Conservation (phyloP, 495 filamentous ascomycete species). For the Annulohypoxylon stygium region DNA sequence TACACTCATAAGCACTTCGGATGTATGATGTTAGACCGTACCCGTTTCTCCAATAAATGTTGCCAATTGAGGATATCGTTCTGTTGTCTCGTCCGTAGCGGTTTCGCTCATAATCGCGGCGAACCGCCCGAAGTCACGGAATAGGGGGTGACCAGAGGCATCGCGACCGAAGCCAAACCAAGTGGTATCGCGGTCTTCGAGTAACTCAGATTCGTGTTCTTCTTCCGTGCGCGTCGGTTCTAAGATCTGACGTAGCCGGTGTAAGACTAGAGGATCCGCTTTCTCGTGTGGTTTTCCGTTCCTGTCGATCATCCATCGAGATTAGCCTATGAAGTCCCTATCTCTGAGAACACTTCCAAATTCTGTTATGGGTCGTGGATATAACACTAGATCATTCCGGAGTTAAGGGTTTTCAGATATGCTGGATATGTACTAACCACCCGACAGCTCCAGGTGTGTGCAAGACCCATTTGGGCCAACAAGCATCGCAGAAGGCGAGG, state of each 20-base stretch:
- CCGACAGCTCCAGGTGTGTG: conserved; percentile 53
- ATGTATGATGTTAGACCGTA: conserved; percentile 30
- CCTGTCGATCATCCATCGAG: conserved; percentile 52
- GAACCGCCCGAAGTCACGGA: conserved; percentile 58
- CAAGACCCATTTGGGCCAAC: conserved; percentile 55
- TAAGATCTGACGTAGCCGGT: conserved; percentile 51
- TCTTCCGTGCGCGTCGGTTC: conserved; percentile 44
- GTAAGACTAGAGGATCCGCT: conserved; percentile 46
- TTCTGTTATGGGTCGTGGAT: conserved; percentile 21
- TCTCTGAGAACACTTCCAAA: conserved; percentile 33
- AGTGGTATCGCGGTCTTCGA: conserved; percentile 59
- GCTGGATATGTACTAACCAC: conserved; percentile 43
- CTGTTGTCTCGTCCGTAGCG: conserved; percentile 40
- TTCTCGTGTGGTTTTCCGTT: conserved; percentile 53
- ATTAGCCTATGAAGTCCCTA: conserved; percentile 48
- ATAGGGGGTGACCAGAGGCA: conserved; percentile 49
- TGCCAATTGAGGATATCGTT: conserved; percentile 60
- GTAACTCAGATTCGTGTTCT: conserved; percentile 50
- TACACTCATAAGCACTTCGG: conserved; percentile 46
- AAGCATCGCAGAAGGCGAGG: conserved; percentile 59
- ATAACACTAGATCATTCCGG: conserved; percentile 33
- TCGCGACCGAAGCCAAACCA: conserved; percentile 63
- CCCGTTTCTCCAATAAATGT: conserved; percentile 66
- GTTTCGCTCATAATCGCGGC: conserved; percentile 57
- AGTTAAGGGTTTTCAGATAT: conserved; percentile 47